A percentile compares a stretch with the other conserved stretches of the same genome.
Evolutionary conservation across 2,329 filamentous ascomycete species (phyloP).

Genomic region (Arthrobotrys sphaeroides): DNA sequence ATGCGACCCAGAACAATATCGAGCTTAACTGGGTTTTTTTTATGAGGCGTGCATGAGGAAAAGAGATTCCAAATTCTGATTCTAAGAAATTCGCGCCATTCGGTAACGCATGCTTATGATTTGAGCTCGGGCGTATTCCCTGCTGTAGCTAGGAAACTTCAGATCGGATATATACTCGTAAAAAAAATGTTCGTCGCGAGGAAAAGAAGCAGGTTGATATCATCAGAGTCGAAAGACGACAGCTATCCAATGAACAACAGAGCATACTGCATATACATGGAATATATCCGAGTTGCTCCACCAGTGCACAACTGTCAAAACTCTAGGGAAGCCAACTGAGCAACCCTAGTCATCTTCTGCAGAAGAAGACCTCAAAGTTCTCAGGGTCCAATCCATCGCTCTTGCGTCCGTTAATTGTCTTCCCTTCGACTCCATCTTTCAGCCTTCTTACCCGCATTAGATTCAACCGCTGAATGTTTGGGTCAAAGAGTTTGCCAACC

Average conservation of each 20-base stretch:
- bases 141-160: neutral
- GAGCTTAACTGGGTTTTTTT: neutral
- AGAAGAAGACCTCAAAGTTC: neutral
- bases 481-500: conserved; percentile 18
- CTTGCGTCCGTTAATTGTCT: neutral
- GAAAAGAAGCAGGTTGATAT: conserved; percentile 38
- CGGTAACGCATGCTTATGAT: neutral
- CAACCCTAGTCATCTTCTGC: neutral
- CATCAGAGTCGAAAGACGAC: neutral
- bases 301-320: conserved; percentile 16
- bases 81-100: neutral
- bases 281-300: conserved; percentile 3
- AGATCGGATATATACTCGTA: neutral
- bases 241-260: neutral
- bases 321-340: neutral
- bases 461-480: conserved; percentile 18
- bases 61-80: conserved; percentile 28
- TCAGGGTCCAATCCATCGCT: conserved; percentile 31
- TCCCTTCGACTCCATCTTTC: neutral
- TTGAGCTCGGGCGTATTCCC: neutral
- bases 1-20: neutral
- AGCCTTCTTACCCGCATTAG: conserved; percentile 29
- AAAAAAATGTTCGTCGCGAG: neutral
- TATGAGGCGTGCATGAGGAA: conserved; percentile 4
- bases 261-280: neutral